Base-by-base conservation (phyloP, 257 asterid genomes). In the Ilex aquifolium region DNA sequence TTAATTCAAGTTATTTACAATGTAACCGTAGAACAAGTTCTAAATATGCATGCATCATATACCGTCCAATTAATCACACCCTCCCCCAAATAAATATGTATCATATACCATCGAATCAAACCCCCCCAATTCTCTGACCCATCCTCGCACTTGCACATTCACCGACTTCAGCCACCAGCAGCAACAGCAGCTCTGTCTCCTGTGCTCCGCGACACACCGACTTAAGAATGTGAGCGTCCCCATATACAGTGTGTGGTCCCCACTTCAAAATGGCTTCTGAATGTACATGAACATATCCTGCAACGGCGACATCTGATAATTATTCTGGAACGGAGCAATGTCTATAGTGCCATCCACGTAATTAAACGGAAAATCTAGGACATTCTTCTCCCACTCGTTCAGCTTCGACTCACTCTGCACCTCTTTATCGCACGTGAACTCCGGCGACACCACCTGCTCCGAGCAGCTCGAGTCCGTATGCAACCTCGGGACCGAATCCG, bases 391-490 rank as follows among this genome's bases (percentile, higher is more conserved):
- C 2, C 79, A 29, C 16, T 79, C 86, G 4, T 44, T 64, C 86
- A 82, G 74, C 44, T 81, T 83, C 31, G 90, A 72, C 17, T 72
- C 83, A 17, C 95, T 86, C 57, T 86, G 86, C 2, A 81, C 88
- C 79, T 86, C 92, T 74, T 72, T 82, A 31, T 82, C 81, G 40
- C 64, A 67, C 61, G 64, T 44, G 11, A 84, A 66, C 63, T 82
- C 93, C 0, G 88, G 70, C 13, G 86, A 82, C 0, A 70, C 66
- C 52, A 74, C 81, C 4, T 81, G 86, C 76, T 69, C 95, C 0
- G 94, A 83, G 74, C 88, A 73, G 42, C 90, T 86, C 10, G 95
- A 86, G 70, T 83, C 86, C 0, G 90, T 72, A 53, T 82, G 80
- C 76, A 74, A 55, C 75, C 77, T 85, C 2, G 82, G 88, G 17